Evolutionary conservation across 352 stramenopile genomes (phyloP).

Genomic region (Phytophthora capsici): DNA sequence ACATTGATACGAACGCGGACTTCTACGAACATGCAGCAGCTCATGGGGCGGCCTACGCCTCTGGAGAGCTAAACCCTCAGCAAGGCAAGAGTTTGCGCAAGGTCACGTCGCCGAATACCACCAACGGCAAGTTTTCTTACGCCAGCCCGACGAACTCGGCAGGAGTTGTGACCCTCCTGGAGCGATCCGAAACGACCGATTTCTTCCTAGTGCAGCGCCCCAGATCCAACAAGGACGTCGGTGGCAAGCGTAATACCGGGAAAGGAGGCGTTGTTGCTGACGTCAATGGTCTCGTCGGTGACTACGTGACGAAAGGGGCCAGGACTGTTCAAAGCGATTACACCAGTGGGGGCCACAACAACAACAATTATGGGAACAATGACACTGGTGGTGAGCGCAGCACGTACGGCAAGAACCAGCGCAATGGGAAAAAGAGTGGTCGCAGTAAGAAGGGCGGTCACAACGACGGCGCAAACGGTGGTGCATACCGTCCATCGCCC

Average conservation of each 20-base stretch:
- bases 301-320: not conserved
- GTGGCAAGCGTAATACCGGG: not conserved
- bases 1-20: constrained; percentile 41
- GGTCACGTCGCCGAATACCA: constrained; percentile 43
- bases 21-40: constrained; percentile 26
- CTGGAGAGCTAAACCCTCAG: constrained; percentile 36
- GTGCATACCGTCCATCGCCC: not conserved
- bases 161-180: constrained; percentile 7
- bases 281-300: not conserved
- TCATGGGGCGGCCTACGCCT: constrained; percentile 48
- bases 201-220: not conserved
- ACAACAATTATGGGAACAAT: not conserved
- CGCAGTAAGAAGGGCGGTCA: not conserved
- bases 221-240: constrained; percentile 2
- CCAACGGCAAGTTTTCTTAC: constrained; percentile 46
- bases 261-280: not conserved
- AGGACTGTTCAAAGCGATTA: not conserved
- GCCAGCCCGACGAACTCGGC: constrained; percentile 40
- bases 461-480: not conserved
- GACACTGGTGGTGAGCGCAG: not conserved
- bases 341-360: not conserved
- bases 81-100: constrained; percentile 35
- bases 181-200: constrained; percentile 1
- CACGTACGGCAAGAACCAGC: not conserved
- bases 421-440: not conserved